Percentiles rank a stretch among this genome's conserved stretches.
Evolutionary conservation across 768 basidiomycete genomes (phyloP).

Genomic region (Dioszegia hungarica): DNA sequence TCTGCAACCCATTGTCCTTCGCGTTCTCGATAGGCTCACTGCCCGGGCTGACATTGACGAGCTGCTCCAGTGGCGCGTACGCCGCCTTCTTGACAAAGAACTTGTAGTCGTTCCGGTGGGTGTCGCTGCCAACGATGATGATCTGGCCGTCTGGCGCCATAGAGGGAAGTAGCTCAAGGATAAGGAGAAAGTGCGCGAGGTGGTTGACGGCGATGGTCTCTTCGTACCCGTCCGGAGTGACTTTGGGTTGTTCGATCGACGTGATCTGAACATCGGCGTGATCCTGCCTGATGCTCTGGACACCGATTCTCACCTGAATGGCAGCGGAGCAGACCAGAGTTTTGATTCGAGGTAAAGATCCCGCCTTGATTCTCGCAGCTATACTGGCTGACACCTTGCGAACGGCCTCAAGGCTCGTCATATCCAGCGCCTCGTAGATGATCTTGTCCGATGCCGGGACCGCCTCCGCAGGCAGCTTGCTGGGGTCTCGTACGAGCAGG

Average conservation of each 20-base stretch:
- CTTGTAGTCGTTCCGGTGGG: neutral
- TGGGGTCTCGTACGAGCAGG: slow-evolving; percentile 4
- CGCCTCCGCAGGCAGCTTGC: neutral
- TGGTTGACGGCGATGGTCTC: slow-evolving; percentile 8
- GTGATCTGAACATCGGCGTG: no score
- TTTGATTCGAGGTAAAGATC: neutral
- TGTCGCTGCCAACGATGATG: slow-evolving; percentile 2
- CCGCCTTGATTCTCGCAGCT: neutral
- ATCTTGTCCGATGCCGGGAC: neutral
- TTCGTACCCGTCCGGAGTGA: slow-evolving; percentile 5
- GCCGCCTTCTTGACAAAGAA: neutral
- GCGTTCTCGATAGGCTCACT: neutral
- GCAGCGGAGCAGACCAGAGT: slow-evolving; percentile 1
- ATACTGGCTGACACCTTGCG: neutral
- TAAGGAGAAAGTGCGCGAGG: slow-evolving; percentile 3
- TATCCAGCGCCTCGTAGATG: neutral
- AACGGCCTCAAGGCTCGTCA: neutral
- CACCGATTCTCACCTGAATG: neutral
- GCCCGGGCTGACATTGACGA: neutral
- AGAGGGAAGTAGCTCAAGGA: neutral
- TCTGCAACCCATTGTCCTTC: neutral
- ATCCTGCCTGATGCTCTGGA: no score
- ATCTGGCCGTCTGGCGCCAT: neutral
- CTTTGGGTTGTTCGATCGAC: neutral
- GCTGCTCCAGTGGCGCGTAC: neutral